Base-by-base conservation (phyloP, 371 early-diverging fungal species). In the Mortierella sp. region DNA sequence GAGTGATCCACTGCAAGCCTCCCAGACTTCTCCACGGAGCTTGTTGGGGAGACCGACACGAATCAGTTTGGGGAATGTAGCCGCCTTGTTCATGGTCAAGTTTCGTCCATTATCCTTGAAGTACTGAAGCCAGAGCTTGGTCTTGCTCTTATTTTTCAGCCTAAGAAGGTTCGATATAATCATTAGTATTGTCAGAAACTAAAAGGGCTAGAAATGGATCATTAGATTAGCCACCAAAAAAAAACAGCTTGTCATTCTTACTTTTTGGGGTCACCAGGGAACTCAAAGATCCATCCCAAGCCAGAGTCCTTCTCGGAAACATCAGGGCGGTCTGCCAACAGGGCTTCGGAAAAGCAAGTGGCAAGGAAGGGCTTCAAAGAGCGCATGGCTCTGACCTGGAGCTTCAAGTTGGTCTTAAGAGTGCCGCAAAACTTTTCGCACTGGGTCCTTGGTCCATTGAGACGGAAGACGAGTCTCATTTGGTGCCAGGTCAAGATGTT, bases 11-110 rank as follows among this genome's bases (percentile, higher is more conserved):
- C 95, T 95, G 84, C 96, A 96, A 6, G 96, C 88, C 88, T 99
- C 99, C 99, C 99, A 99, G 14, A 98, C 91, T 88, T 99, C 99
- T 16, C 98, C 98, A 41, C 99, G 94, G 74, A 99, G 87, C 38
- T 91, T 87, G 84, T 97, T 97, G 2, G 99, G 98, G 55, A 99
- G 88, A 10, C 99, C 99, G 1, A 98, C 95, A 10, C 98, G 94
- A 29, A 98, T 95, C 55, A 99, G 91, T 75, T 96, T 96, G n/a
- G 95, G 91, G 88, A 98, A 98, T 35, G 95, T 96, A 5, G 96
- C 93, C 2, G 93, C 90, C 38, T 96, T 93, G 24, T 97, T 87
- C 63, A 96, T 88, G 0, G 99, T 97, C 81, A 99, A 81, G 80
- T 99, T 98, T 41, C 98, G 89, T 1, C 99, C 99, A 87, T 96